Conservation (phyloP, 73 alveolate species). For the Urostyla sp. region DNA sequence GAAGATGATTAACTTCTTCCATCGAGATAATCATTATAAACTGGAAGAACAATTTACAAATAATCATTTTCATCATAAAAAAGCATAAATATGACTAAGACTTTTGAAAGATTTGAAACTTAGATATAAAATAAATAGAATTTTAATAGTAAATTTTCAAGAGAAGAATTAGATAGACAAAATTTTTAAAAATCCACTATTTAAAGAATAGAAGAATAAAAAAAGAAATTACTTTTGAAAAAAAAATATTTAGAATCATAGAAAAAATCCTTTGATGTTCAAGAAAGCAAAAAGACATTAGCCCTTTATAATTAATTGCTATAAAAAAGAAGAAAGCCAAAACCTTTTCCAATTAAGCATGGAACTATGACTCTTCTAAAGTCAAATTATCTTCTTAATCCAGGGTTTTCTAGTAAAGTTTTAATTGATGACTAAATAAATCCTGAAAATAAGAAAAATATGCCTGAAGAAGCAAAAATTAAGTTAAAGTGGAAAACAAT, state of each 20-base stretch:
- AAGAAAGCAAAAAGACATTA: not conserved
- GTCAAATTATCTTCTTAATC: not conserved
- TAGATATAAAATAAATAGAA: too few species aligned
- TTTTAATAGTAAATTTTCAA: too few species aligned
- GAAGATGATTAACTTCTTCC: too few species aligned
- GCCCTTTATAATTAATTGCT: conserved; percentile 9
- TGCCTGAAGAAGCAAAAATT: conserved; percentile 61
- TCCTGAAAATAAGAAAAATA: conserved; percentile 26
- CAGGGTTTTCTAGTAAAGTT: not conserved
- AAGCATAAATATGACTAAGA: too few species aligned
- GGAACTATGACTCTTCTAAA: conserved; percentile 27
- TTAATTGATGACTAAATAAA: not conserved
- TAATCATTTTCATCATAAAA: too few species aligned
- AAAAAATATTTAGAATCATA: not conserved
- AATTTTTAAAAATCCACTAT: not conserved
- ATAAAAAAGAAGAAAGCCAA: conserved; percentile 16
- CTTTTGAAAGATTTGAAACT: too few species aligned
- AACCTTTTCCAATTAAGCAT: conserved; percentile 9
- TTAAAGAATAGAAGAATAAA: not conserved
- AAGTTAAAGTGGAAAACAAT: conserved; percentile 65
- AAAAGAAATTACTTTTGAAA: not conserved
- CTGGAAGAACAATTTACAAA: too few species aligned
- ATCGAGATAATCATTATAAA: too few species aligned
- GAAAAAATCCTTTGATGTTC: conserved; percentile 4
- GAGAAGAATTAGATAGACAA: not conserved